Base-by-base conservation (phyloP, 345 rosid genomes). In the Brassica juncea region DNA sequence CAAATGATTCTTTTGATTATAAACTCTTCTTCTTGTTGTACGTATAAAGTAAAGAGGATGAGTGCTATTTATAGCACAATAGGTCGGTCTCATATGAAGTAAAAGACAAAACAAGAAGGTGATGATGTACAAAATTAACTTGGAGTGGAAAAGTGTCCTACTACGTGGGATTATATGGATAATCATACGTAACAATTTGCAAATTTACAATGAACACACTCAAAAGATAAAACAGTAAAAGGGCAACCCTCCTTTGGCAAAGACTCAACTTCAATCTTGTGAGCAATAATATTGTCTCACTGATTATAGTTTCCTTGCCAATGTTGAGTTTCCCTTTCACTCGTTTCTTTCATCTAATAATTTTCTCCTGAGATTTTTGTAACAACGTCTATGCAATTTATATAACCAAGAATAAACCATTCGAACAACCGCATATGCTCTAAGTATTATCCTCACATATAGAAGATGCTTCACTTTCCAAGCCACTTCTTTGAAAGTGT, bases 161-260 rank as follows among this genome's bases (percentile, higher is more conserved):
- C 21, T 19, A 19, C 21, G 21, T 19, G 21, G 21, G 21, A 19
- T 19, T 19, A 19, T 19, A 19, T 19, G 21, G 21, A 19, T 19
- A 19, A 19, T 19, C 21, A 19, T 19, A 19, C 21, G 21, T 19
- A 30, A 30, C 4, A 30, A 23, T 67, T 42, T 67, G 27, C 12
- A 34, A 23, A 42, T 25, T 42, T 21, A 44, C 58, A 25, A n/a
- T 23, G 32, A 42, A 44, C 62, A 70, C 44, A 32, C 54, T 15
- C 47, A 34, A 71, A 57, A 84, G 82, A 76, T 19, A 70, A 78
- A 86, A 25, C 72, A 84, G 74, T 79, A 64, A 74, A 19, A 81
- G 85, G 87, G 82, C 84, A 84, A 77, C 86, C 83, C 86, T 84
- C 82, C 86, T 83, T 86, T 86, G 89, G 87, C 87, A 86, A 75